A percentile compares a stretch with the other conserved stretches of the same genome.
Conservation (phyloP, 805 yeast genomes). For the Pichia californica region DNA sequence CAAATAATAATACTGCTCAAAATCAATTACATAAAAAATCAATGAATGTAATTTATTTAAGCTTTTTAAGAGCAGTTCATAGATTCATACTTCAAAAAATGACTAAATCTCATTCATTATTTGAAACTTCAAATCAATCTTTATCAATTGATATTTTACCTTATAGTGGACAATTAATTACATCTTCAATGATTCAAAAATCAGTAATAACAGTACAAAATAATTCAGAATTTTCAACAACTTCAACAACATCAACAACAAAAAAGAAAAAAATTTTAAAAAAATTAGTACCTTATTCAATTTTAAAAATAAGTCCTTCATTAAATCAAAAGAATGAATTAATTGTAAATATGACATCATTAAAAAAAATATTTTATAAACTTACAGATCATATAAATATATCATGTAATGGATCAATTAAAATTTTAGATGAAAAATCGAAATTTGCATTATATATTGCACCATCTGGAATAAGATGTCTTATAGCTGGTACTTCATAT, state of each 20-base stretch:
- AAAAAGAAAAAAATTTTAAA: slow-evolving; percentile 7
- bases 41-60: slow-evolving; percentile 33
- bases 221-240: background rate
- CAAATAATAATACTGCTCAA: slow-evolving; percentile 5
- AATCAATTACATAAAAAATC: slow-evolving; percentile 20
- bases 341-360: slow-evolving; percentile 28
- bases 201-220: slow-evolving; percentile 1
- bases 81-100: slow-evolving; percentile 30
- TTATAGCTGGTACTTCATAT: slow-evolving; percentile 22
- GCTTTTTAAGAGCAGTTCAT: slow-evolving; percentile 45
- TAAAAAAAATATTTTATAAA: slow-evolving; percentile 18
- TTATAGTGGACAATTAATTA: slow-evolving; percentile 42
- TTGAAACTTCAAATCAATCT: slow-evolving; percentile 19
- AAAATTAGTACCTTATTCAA: slow-evolving; percentile 18
- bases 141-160: slow-evolving; percentile 35
- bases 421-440: slow-evolving; percentile 6
- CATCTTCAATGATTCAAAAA: slow-evolving; percentile 23
- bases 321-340: slow-evolving; percentile 41
- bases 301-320: slow-evolving; percentile 42
- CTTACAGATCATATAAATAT: slow-evolving; percentile 13
- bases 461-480: slow-evolving; percentile 51
- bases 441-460: slow-evolving; percentile 40
- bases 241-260: background rate
- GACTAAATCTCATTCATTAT: slow-evolving; percentile 15
- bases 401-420: slow-evolving; percentile 6